Evolutionary conservation across 805 yeast genomes (phyloP), one percentile per base, ranked within the genome.

Genomic region (Sugiyamaella floridensis): DNA sequence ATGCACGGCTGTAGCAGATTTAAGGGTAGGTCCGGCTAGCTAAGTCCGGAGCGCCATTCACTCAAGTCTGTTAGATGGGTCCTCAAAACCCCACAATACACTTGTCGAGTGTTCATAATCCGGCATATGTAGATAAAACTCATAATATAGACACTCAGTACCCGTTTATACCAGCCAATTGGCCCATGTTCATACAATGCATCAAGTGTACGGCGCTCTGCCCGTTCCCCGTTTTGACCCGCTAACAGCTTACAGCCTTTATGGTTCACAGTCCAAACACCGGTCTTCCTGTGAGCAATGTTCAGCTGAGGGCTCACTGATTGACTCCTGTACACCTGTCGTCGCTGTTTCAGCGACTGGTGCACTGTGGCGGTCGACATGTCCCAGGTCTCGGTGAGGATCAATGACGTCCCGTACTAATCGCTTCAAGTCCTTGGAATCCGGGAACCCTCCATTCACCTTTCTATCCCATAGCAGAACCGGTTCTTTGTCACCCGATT

Each of bases 401-500:
- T 72, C 77, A n/a, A 85, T 67, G 6, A 69, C 61, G 56, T 82
- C 79, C 55, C 93, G 68, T 4, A 89, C 79, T 48, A 77, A 71
- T 54, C 82, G 82, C 67, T 89, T 89, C 57, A 89, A 69, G 14
- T 80, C 76, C 64, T 89, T 89, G 15, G 92, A 80, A 65, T 89
- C 96, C 0, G 97, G 97, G 65, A 89, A 89, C 34, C 96, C 96
- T 37, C 80, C 86, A 49, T 79, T 70, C 12, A 55, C 57, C 15
- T 68, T 73, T n/a, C 89, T 70, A 58, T 83, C 87, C 88, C 88
- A 83, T 4, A 83, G 55, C 11, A 64, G 53, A 1, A 68, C 67
- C 20, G 66, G 70, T 0, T 63, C 60, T 5, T 52, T 64, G 2
- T 63, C 72, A 1, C 68, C 63, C 18, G 63, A 67, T 55, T 75